These are phyloP conservation scores for Trypanosomatidae sp. DNA, from an alignment of 208 protist species.

Conservation along the genomic window DNA sequence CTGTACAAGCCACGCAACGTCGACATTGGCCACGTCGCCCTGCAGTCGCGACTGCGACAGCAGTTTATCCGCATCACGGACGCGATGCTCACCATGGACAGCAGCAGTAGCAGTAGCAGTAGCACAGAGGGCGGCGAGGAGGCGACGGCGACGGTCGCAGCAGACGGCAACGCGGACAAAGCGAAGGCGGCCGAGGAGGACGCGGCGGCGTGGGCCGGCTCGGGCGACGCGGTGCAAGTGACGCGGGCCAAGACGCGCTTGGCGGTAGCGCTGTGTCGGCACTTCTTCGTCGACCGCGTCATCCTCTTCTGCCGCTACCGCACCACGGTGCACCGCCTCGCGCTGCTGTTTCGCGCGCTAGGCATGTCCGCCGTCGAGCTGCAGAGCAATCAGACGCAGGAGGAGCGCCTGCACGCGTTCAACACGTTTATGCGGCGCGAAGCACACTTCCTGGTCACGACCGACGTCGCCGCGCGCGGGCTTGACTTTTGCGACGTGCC, in stretches of 20 bases:
- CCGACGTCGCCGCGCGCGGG: constrained; percentile 88
- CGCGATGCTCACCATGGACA: background rate
- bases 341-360: constrained; percentile 61
- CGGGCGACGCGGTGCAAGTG: constrained; percentile 35
- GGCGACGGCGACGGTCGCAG: constrained; percentile 47
- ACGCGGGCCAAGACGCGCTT: constrained; percentile 69
- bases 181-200: constrained; percentile 1
- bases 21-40: constrained; percentile 83
- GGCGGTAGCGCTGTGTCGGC: constrained; percentile 62
- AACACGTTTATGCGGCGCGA: constrained; percentile 64
- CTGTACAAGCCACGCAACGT: constrained; percentile 78
- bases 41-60: constrained; percentile 76
- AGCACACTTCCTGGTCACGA: constrained; percentile 85
- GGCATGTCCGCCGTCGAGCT: constrained; percentile 62
- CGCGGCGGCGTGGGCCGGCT: background rate
- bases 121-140: background rate
- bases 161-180: constrained; percentile 9
- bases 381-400: constrained; percentile 76
- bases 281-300: constrained; percentile 60
- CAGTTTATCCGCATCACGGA: constrained; percentile 67
- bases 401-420: constrained; percentile 67
- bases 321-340: constrained; percentile 68
- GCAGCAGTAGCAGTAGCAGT: background rate
- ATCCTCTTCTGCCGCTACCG: constrained; percentile 86
- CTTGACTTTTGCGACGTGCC: constrained; percentile 95